phyloP scores from a whole-genome alignment of 208 protist species.

The Strigomonas galati region DNA sequence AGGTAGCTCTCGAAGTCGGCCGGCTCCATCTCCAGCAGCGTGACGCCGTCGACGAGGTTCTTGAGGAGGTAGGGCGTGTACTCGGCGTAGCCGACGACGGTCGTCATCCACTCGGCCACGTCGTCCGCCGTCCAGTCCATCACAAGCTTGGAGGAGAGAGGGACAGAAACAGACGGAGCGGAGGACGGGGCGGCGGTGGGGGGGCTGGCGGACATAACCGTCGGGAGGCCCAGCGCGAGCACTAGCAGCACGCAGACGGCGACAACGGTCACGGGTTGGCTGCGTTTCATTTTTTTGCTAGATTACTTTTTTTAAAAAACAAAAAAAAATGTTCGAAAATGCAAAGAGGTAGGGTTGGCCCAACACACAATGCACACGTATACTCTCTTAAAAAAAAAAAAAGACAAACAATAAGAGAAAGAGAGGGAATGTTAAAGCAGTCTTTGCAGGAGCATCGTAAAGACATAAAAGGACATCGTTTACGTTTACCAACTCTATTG shows the following conservation, averaged over 20 bases:
- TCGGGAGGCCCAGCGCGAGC: not conserved
- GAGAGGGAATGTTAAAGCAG: not conserved
- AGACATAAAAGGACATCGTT: not conserved
- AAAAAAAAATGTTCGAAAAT: too few species aligned
- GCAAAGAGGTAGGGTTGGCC: too few species aligned
- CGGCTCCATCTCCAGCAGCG: constrained; percentile 44
- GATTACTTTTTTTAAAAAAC: too few species aligned
- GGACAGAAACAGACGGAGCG: not conserved
- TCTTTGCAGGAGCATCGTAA: not conserved
- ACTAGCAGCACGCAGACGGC: not conserved
- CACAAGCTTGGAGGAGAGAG: constrained; percentile 16
- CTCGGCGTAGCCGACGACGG: constrained; percentile 53
- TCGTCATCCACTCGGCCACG: constrained; percentile 54
- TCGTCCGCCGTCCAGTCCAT: constrained; percentile 35
- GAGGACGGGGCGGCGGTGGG: not conserved
- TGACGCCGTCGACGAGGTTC: constrained; percentile 49
- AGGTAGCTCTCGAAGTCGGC: constrained; percentile 56
- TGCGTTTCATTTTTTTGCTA: too few species aligned
- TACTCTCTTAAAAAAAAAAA: constrained; percentile 4
- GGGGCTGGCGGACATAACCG: not conserved
- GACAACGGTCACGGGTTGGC: too few species aligned
- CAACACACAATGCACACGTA: too few species aligned
- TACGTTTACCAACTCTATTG: not conserved
- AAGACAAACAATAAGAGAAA: constrained; percentile 3
- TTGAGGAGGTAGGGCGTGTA: constrained; percentile 40